Base-by-base conservation (phyloP, 1,139 yeast genomes). In the Suhomyces bribrorum region DNA sequence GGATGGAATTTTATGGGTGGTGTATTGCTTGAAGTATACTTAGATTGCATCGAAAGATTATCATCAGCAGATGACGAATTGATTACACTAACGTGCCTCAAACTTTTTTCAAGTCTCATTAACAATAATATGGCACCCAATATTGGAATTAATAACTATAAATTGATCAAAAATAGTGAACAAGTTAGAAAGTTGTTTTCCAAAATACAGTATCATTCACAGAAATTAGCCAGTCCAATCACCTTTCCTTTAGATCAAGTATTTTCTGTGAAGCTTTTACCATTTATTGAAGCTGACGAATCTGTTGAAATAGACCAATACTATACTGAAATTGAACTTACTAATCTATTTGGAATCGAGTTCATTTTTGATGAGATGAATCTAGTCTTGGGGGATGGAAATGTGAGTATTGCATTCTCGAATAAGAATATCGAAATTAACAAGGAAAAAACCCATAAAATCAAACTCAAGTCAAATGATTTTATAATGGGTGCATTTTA, bases 1-100 rank as follows among this genome's bases (percentile, higher is more conserved):
- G 88, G 89, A 1, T 89, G 97, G 96, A 76, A 75, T 41, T 65
- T 69, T 29, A 77, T 89, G 56, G 88, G 95, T 0, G 75, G 81
- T 1, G 63, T 76, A 14, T 60, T 90, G 14, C 64, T 86, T 29
- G 80, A 79, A 47, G 66, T 83, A 0, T 88, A 84, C 53, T 73
- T 86, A 25, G 78, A 79, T 32, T 87, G 96, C 50, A 65, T 89
- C 29, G 79, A 77, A 48, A 66, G 77, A 27, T 56, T 79, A 5
- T 36, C 47, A 5, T 47, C 48, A 3, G 37, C 36, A 5, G 43
- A 48, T 29, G 42, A 44, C 24, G 45, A 43, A 30, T 58, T 60
- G 17, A 41, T 61, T 6, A 45, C 67, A n/a, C 48, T 50, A 9
- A 61, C 72, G 1, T 62, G 66, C 36, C 50, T 73, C 11, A 64